A percentile compares a stretch with the other conserved stretches of the same genome.
Evolutionary conservation across 768 basidiomycete species (phyloP).

Genomic region (Scleroderma bovista): DNA sequence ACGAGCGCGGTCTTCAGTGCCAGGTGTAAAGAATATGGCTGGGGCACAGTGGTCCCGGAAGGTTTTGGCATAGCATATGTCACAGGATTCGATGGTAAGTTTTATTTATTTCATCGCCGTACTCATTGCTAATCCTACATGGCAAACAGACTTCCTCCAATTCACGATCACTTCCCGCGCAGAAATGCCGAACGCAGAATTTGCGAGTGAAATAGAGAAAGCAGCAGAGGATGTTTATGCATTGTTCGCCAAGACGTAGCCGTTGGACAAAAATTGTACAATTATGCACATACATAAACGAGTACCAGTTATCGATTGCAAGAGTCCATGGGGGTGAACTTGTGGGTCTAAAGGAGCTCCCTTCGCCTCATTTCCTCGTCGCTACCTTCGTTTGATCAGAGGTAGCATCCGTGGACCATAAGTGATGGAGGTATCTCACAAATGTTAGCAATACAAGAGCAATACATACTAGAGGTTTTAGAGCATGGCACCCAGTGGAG

Average conservation of each 20-base stretch:
- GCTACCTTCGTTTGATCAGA: too few species aligned
- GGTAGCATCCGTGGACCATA: too few species aligned
- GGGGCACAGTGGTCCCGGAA: constrained; percentile 93
- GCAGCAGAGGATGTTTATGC: constrained; percentile 66
- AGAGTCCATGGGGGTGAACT: too few species aligned
- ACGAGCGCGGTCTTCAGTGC: constrained; percentile 88
- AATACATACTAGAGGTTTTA: too few species aligned
- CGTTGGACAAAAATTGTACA: too few species aligned
- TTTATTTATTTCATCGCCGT: constrained; percentile 7
- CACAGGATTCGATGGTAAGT: constrained; percentile 79
- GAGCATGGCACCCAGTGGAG: too few species aligned
- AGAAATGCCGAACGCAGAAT: constrained; percentile 75
- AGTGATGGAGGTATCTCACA: too few species aligned
- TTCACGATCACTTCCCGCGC: constrained; percentile 85
- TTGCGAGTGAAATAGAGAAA: constrained; percentile 60
- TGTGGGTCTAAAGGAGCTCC: too few species aligned
- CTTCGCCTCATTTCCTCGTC: too few species aligned
- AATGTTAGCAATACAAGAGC: too few species aligned
- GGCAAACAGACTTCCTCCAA: constrained; percentile 70
- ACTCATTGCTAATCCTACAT: neutral
- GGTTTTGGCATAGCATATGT: constrained; percentile 95
- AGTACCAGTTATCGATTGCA: too few species aligned
- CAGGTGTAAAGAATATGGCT: constrained; percentile 81
- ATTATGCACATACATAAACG: too few species aligned
- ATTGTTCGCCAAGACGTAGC: constrained; percentile 35